A percentile compares a stretch with the other conserved stretches of the same genome.
phyloP scores from a whole-genome alignment of 306 rosid species.

The Cucumis cinereus region DNA sequence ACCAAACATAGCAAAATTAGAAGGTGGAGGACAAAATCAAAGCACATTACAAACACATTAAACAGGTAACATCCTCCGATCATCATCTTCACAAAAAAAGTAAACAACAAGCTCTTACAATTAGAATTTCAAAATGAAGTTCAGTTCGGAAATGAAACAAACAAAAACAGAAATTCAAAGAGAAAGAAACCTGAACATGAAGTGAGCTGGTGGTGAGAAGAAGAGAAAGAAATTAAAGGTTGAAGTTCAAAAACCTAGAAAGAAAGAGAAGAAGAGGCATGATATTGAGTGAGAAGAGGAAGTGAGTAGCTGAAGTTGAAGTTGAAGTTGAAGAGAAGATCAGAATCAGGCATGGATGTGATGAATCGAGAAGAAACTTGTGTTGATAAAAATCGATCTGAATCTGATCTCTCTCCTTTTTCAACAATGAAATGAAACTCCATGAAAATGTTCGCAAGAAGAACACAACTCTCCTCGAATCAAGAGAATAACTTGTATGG shows the following conservation, averaged over 20 bases:
- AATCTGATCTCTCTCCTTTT: slow-evolving; percentile 6
- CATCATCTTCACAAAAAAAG: not conserved
- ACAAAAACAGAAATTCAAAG: not conserved
- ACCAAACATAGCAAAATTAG: not conserved
- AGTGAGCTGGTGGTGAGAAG: slow-evolving; percentile 1
- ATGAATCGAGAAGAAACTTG: slow-evolving; percentile 2
- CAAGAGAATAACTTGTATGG: slow-evolving; percentile 57
- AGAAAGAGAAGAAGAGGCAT: not conserved
- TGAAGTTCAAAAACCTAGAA: slow-evolving; percentile 11
- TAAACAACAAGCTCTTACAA: not conserved
- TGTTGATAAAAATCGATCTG: slow-evolving; percentile 10
- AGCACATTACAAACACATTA: not conserved
- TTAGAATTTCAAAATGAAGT: not conserved
- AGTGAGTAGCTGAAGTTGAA: not conserved
- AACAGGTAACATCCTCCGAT: not conserved
- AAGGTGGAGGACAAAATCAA: not conserved
- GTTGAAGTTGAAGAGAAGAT: slow-evolving; percentile 6
- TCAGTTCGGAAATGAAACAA: not conserved
- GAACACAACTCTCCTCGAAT: slow-evolving; percentile 52
- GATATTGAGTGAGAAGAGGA: slow-evolving; percentile 12
- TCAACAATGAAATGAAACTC: slow-evolving; percentile 18
- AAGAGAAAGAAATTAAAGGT: slow-evolving; percentile 3
- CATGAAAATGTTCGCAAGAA: slow-evolving; percentile 21
- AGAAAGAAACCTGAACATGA: slow-evolving; percentile 33
- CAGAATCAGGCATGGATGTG: slow-evolving; percentile 7